These are phyloP conservation scores for Neonectria punicea DNA, from an alignment of 2,329 filamentous ascomycete species.

Conservation along the genomic window DNA sequence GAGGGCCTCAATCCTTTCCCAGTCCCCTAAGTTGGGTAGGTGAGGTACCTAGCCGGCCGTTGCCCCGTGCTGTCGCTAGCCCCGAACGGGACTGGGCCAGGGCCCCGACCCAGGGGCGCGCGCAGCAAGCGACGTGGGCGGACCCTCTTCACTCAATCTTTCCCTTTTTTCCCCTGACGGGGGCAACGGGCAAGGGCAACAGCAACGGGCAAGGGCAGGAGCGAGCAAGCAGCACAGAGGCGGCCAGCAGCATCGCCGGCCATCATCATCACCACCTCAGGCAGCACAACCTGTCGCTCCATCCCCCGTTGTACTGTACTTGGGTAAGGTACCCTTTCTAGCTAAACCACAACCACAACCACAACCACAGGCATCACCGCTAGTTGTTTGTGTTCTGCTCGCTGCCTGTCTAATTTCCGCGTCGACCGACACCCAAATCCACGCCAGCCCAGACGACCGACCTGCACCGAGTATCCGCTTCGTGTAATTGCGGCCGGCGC, in stretches of 20 bases:
- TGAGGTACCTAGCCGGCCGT: neutral
- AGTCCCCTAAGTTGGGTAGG: no score
- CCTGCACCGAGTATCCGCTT: neutral
- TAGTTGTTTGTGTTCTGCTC: neutral
- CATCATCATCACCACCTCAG: neutral
- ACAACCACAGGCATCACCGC: neutral
- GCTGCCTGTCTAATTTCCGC: neutral
- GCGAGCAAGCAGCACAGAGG: neutral
- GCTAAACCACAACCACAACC: neutral
- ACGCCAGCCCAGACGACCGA: neutral
- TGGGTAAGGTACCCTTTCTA: neutral
- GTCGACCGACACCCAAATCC: neutral
- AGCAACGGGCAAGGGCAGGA: constrained; percentile 10
- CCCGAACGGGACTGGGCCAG: constrained; percentile 8
- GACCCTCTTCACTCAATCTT: constrained; percentile 29
- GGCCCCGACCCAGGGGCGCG: constrained; percentile 12
- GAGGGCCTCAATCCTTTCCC: neutral
- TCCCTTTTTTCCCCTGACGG: constrained; percentile 40
- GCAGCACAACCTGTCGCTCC: neutral
- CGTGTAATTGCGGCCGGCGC: constrained; percentile 7
- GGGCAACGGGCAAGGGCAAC: constrained; percentile 25
- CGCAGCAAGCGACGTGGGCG: constrained; percentile 18
- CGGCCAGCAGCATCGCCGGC: neutral
- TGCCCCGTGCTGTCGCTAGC: constrained; percentile 17
- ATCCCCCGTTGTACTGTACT: neutral